Conservation (phyloP, 176 grass and related monocot genomes). For the Lolium perenne region DNA sequence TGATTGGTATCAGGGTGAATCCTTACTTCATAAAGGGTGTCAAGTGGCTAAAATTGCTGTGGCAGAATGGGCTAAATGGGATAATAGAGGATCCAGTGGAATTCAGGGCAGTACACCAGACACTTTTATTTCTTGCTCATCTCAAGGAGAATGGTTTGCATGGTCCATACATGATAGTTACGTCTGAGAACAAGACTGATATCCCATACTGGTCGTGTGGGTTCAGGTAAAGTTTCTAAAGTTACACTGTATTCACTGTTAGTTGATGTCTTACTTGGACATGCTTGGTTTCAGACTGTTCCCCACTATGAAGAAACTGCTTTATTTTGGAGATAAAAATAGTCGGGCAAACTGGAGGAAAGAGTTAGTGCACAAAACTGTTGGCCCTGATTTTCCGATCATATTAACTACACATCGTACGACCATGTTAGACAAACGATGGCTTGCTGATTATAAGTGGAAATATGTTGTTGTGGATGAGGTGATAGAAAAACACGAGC, state of each 20-base stretch:
- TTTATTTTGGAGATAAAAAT: conserved; percentile 74
- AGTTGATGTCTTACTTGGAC: conserved; percentile 20
- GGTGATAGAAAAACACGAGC: conserved; percentile 49
- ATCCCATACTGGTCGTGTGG: conserved; percentile 80
- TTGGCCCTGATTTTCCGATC: conserved; percentile 67
- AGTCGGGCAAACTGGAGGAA: conserved; percentile 64
- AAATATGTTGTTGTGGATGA: conserved; percentile 92
- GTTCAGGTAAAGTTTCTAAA: conserved; percentile 60
- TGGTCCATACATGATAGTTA: conserved; percentile 85
- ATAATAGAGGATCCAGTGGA: conserved; percentile 86
- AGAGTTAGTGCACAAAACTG: conserved; percentile 67
- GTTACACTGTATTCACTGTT: not conserved
- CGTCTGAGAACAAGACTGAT: conserved; percentile 56
- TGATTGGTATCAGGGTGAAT: conserved; percentile 79
- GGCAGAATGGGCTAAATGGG: conserved; percentile 90
- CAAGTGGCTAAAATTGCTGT: conserved; percentile 87
- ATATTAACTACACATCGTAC: conserved; percentile 75
- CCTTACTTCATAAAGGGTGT: conserved; percentile 90
- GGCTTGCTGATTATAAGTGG: conserved; percentile 75
- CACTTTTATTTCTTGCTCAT: conserved; percentile 86
- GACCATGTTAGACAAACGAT: conserved; percentile 63
- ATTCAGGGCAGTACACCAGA: conserved; percentile 75
- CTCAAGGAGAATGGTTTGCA: conserved; percentile 82
- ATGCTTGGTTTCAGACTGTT: conserved; percentile 60
- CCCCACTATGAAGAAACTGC: conserved; percentile 60